Evolutionary conservation across 148 eudicot genomes (phyloP).

Genomic region (Silene conica): DNA sequence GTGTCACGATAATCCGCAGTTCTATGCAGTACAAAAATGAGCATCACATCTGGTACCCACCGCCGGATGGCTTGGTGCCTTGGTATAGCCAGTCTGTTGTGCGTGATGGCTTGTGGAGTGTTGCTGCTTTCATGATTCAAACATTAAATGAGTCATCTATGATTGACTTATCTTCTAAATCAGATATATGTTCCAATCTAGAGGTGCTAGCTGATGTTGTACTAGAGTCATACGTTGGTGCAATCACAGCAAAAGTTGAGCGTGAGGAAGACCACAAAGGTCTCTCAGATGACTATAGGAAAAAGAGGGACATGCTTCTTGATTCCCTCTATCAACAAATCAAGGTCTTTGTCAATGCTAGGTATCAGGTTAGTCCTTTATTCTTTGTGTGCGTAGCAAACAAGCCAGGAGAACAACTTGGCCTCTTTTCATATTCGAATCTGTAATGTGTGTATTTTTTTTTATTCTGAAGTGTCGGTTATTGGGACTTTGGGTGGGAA

Average conservation of each 20-base stretch:
- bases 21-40: slow-evolving; percentile 68
- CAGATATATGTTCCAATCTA: slow-evolving; percentile 60
- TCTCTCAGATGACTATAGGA: slow-evolving; percentile 72
- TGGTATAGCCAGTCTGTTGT: slow-evolving; percentile 74
- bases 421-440: neutral
- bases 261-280: slow-evolving; percentile 72
- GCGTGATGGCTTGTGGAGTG: slow-evolving; percentile 78
- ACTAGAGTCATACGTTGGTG: slow-evolving; percentile 85
- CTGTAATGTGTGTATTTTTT: slow-evolving; percentile 2
- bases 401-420: neutral
- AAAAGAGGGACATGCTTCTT: slow-evolving; percentile 70
- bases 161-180: slow-evolving; percentile 49
- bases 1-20: slow-evolving; percentile 57
- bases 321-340: slow-evolving; percentile 78
- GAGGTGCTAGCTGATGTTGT: slow-evolving; percentile 71
- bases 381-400: neutral
- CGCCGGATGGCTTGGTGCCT: slow-evolving; percentile 84
- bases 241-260: slow-evolving; percentile 76
- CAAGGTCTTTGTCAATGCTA: slow-evolving; percentile 52
- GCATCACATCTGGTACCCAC: slow-evolving; percentile 90
- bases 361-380: slow-evolving; percentile 46
- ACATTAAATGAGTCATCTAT: slow-evolving; percentile 48
- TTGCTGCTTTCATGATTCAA: slow-evolving; percentile 73
- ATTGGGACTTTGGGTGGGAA: neutral
- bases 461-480: neutral